Evolutionary conservation across 495 filamentous ascomycete species (phyloP).

Genomic region (Xylaria cubensis): DNA sequence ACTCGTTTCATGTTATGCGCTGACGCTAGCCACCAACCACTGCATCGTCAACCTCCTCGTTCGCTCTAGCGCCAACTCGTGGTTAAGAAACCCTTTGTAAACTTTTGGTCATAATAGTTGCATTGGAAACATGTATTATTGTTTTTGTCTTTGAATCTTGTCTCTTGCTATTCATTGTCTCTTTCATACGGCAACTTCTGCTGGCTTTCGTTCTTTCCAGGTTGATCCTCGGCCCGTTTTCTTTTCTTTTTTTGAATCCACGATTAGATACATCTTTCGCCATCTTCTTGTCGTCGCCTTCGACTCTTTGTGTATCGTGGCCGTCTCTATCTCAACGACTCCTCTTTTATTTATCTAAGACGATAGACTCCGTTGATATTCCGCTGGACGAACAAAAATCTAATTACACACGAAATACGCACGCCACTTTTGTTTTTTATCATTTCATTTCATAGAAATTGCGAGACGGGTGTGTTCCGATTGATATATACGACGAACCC

Average conservation of each 20-base stretch:
- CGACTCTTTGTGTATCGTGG: constrained; percentile 12
- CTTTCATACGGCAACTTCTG: constrained; percentile 30
- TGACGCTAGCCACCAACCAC: constrained; percentile 31
- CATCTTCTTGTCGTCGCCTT: background rate
- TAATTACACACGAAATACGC: background rate
- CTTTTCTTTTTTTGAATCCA: constrained; percentile 19
- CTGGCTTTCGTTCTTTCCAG: constrained; percentile 54
- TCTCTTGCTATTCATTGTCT: constrained; percentile 25
- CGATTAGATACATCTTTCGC: constrained; percentile 22
- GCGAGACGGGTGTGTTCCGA: background rate
- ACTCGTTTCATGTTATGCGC: constrained; percentile 43
- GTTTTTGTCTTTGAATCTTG: constrained; percentile 5
- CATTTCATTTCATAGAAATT: background rate
- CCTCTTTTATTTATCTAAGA: background rate
- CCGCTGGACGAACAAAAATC: constrained; percentile 18
- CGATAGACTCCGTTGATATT: background rate
- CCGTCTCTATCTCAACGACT: background rate
- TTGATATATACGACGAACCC: background rate
- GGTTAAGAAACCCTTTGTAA: constrained; percentile 20
- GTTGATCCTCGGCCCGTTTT: constrained; percentile 59
- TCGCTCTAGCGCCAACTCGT: constrained; percentile 28
- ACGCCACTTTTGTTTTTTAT: background rate
- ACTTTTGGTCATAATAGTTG: constrained; percentile 24
- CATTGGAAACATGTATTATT: constrained; percentile 9
- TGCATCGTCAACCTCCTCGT: constrained; percentile 36